These are phyloP conservation scores for Populus tremula DNA, from an alignment of 345 rosid genomes.

Conservation along the genomic window DNA sequence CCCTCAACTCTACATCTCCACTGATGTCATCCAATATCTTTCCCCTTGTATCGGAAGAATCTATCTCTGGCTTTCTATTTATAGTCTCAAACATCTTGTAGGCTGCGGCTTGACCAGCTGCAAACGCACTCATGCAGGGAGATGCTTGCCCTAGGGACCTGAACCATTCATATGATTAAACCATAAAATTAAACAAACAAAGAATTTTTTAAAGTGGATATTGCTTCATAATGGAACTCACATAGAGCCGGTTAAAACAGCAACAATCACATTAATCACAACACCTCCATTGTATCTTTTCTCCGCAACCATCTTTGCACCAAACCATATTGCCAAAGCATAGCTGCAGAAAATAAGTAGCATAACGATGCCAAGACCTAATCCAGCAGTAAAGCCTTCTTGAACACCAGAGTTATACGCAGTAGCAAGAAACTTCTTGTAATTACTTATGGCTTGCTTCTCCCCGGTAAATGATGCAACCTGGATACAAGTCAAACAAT, in stretches of 20 bases:
- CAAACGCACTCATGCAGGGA: constrained; percentile 22
- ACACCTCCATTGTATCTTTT: constrained; percentile 59
- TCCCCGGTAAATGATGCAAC: constrained; percentile 75
- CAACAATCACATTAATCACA: constrained; percentile 51
- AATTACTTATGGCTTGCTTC: constrained; percentile 47
- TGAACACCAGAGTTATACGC: constrained; percentile 51
- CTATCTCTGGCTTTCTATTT: constrained; percentile 40
- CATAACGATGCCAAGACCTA: constrained; percentile 44
- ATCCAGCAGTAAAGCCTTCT: constrained; percentile 58
- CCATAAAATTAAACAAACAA: background rate
- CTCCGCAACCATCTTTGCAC: constrained; percentile 57
- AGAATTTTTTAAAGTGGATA: background rate
- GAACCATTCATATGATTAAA: constrained; percentile 7
- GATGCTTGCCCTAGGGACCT: constrained; percentile 69
- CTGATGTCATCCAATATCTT: constrained; percentile 30
- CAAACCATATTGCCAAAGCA: constrained; percentile 59
- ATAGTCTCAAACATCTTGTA: constrained; percentile 47
- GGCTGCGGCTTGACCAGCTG: constrained; percentile 28
- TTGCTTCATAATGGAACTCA: constrained; percentile 26
- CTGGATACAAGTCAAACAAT: constrained; percentile 22
- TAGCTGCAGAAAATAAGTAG: constrained; percentile 43
- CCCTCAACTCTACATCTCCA: constrained; percentile 44
- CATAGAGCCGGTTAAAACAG: constrained; percentile 65
- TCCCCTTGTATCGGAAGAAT: constrained; percentile 40
- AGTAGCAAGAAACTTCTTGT: constrained; percentile 45